phyloP scores from a whole-genome alignment of 176 grass and related monocot species.

The Typha latifolia region DNA sequence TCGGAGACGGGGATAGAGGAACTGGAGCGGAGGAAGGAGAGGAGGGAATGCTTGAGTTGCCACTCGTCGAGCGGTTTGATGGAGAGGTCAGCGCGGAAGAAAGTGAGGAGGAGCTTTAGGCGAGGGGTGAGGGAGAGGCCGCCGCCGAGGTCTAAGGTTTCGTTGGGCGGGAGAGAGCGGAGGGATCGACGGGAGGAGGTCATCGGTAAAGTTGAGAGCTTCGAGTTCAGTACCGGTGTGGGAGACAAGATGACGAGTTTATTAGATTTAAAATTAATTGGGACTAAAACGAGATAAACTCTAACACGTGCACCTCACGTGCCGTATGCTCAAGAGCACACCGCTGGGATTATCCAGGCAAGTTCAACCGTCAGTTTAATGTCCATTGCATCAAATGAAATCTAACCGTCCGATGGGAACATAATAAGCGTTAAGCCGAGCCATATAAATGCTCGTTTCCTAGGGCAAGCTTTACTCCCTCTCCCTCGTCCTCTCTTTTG shows the following conservation, averaged over 20 bases:
- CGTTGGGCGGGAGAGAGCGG: constrained; percentile 25
- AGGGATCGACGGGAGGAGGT: constrained; percentile 5
- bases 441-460: neutral
- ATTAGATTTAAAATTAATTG: no score
- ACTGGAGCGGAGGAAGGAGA: constrained; percentile 56
- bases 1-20: constrained; percentile 46
- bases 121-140: constrained; percentile 52
- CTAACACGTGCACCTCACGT: no score
- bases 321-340: no score
- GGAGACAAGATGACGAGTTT: no score
- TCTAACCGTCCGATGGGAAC: neutral
- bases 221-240: no score
- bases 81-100: constrained; percentile 68
- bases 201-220: neutral
- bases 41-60: constrained; percentile 70
- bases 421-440: neutral
- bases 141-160: constrained; percentile 42
- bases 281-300: no score
- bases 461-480: neutral
- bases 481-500: neutral
- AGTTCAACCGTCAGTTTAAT: no score
- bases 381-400: neutral
- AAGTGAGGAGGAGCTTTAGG: constrained; percentile 69
- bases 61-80: constrained; percentile 81
- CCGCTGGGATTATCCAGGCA: no score